Evolutionary conservation across 73 alveolate genomes (phyloP).

Genomic region (Paramecium primaurelia): DNA sequence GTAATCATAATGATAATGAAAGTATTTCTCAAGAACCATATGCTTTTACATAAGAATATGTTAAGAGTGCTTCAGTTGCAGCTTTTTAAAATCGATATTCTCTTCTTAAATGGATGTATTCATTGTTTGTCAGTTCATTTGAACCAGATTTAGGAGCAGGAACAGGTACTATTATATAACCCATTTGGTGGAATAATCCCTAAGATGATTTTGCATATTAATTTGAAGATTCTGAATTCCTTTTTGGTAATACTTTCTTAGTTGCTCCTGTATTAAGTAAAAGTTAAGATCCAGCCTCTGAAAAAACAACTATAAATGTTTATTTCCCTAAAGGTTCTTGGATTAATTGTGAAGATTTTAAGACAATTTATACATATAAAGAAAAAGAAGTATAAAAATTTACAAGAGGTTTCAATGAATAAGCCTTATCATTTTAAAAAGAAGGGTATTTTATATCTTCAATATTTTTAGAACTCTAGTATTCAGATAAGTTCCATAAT

Average conservation of each 20-base stretch:
- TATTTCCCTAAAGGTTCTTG: constrained; percentile 39
- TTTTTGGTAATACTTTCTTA: constrained; percentile 3
- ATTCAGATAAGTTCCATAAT: neutral
- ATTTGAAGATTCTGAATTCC: neutral
- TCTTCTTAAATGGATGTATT: constrained; percentile 8
- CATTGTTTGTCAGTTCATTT: neutral
- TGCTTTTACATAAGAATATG: constrained; percentile 59
- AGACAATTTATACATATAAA: neutral
- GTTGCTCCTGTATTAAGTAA: neutral
- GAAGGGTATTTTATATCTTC: neutral
- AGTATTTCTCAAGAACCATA: constrained; percentile 87
- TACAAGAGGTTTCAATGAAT: neutral
- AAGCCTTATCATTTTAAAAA: neutral
- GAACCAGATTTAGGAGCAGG: constrained; percentile 14
- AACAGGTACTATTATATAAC: constrained; percentile 42
- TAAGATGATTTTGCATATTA: neutral
- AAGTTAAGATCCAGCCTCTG: neutral
- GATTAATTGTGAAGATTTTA: neutral
- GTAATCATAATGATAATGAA: constrained; percentile 75
- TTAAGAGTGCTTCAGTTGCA: neutral
- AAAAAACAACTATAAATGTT: neutral
- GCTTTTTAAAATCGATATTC: neutral
- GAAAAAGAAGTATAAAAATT: neutral
- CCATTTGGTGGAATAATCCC: constrained; percentile 10
- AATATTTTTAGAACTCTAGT: neutral